Conservation (phyloP, 164 flowering plant species). For the Litsea cubeba region DNA sequence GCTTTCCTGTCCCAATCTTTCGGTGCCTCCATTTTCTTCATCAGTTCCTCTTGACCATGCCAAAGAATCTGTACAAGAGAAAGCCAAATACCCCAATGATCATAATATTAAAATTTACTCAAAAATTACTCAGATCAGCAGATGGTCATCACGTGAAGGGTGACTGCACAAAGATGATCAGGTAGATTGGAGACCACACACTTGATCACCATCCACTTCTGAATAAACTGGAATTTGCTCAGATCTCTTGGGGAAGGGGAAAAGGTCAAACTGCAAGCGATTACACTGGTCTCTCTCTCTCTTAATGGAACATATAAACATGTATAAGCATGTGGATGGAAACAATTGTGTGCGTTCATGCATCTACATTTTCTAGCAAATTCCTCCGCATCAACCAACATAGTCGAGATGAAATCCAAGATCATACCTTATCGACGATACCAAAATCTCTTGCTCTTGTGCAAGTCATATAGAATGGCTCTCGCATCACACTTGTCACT, state of each 20-base stretch:
- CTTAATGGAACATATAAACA: not conserved
- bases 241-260: no score
- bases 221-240: not conserved
- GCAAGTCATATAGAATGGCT: conserved; percentile 77
- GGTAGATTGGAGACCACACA: not conserved
- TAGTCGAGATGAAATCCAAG: not conserved
- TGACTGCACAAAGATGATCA: not conserved
- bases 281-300: no score
- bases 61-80: conserved; percentile 57
- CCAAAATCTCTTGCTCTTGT: conserved; percentile 76
- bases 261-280: no score
- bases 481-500: conserved; percentile 50
- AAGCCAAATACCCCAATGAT: not conserved
- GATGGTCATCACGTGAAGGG: not conserved
- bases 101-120: not conserved
- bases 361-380: no score
- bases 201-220: not conserved
- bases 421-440: conserved; percentile 75
- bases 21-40: conserved; percentile 60
- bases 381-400: no score
- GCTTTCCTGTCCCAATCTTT: conserved; percentile 62
- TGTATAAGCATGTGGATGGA: no score
- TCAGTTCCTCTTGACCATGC: conserved; percentile 79
- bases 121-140: no score
- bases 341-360: not conserved